Percentiles rank a stretch among this genome's conserved stretches.
These are phyloP conservation scores for Zychaea mexicana DNA, from an alignment of 371 early-diverging fungal genomes.

Conservation along the genomic window DNA sequence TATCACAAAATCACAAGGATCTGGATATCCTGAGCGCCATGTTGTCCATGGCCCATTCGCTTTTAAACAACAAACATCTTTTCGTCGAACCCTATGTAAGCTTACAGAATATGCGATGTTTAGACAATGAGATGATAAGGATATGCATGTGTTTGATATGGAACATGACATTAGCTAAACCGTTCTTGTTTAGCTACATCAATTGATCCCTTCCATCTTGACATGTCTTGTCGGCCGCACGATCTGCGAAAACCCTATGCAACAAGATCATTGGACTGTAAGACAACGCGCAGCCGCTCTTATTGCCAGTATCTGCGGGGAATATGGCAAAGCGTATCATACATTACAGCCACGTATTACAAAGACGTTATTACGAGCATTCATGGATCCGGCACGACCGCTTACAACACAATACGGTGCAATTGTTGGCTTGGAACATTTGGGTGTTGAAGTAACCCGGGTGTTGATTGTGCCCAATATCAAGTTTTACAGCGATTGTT, in stretches of 20 bases:
- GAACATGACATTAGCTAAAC: too few relatives aligned
- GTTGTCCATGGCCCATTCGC: constrained; percentile 81
- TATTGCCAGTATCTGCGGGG: constrained; percentile 69
- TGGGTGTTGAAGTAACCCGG: constrained; percentile 81
- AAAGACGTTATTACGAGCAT: constrained; percentile 85
- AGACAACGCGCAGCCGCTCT: constrained; percentile 80
- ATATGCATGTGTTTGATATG: too few relatives aligned
- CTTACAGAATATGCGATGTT: neutral
- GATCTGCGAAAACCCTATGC: constrained; percentile 65
- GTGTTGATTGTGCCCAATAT: constrained; percentile 80
- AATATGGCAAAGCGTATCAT: constrained; percentile 80
- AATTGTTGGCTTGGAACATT: constrained; percentile 73
- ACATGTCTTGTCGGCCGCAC: constrained; percentile 94
- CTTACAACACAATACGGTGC: constrained; percentile 90
- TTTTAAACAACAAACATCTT: constrained; percentile 90
- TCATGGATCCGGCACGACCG: constrained; percentile 85
- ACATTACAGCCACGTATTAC: constrained; percentile 88
- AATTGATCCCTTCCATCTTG: constrained; percentile 95
- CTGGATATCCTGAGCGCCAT: constrained; percentile 72
- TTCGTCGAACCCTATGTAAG: constrained; percentile 98
- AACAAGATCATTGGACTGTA: constrained; percentile 82
- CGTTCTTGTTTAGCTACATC: constrained; percentile 94
- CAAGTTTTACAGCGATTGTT: constrained; percentile 57
- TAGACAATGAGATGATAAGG: too few relatives aligned
- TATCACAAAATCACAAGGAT: constrained; percentile 76